Base-by-base conservation (phyloP, 2,329 filamentous ascomycete genomes). In the Colletotrichum tropicale region DNA sequence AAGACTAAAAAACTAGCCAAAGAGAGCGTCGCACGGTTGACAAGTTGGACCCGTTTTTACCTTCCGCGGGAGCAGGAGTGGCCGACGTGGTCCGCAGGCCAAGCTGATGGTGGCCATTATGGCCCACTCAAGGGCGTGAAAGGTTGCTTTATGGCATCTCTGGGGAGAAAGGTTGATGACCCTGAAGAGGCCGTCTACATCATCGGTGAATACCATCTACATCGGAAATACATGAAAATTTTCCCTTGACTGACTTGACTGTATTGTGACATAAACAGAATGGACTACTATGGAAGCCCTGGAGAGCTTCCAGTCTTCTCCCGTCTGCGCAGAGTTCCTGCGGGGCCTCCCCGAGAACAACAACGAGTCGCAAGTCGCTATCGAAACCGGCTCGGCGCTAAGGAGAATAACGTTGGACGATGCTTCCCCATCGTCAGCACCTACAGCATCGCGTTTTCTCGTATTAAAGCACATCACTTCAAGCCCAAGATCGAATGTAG, bases 31-130 rank as follows among this genome's bases (percentile, higher is more conserved):
- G 62, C n/a, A 28, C 15, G 15, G 21, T n/a, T 69, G 5, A 60
- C 65, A 34, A 80, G 74, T 21, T 79, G 75, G 78, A 79, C 79
- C 26, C 73, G 77, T 15, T 80, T 80, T 65, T 30, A 79, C 52
- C 75, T 80, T 13, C 77, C 78, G 21, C 71, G 36, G 21, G 77
- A 72, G 28, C 78, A 80, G 61, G 72, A 78, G 55, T 80, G 78
- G 79, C 78, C 79, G 26, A 71, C 21, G 12, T 80, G 79, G 78
- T 61, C 61, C 2, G 58, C 30, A 28, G 34, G 43, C 30, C 71
- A 77, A 12, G 34, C 38, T 6, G 36, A 0, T 5, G 65, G 78
- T 72, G 48, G 75, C n/a, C 67, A 79, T 65, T 26, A 64, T 28
- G 78, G 78, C 38, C 79, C 79, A 5, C 78, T 79, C 52, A 55